These are phyloP conservation scores for Atkinsonella hypoxylon DNA, from an alignment of 2,329 filamentous ascomycete genomes.

Conservation along the genomic window DNA sequence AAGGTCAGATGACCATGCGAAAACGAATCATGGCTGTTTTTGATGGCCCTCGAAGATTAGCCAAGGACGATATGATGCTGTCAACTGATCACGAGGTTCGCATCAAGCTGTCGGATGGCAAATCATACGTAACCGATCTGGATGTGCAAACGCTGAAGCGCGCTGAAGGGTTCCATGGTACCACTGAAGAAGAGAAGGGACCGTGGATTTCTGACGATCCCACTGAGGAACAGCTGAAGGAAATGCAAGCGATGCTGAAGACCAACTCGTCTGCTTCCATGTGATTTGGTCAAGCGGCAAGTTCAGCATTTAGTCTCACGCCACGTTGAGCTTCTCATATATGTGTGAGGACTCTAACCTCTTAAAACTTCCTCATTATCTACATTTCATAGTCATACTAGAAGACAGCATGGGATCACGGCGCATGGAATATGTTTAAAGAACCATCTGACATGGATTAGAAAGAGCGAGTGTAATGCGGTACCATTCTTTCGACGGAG, in stretches of 20 bases:
- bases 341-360: too few species aligned
- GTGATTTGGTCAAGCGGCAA: not conserved
- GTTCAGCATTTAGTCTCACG: too few species aligned
- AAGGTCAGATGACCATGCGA: conserved; percentile 95
- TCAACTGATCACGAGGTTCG: conserved; percentile 90
- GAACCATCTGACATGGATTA: not conserved
- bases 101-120: conserved; percentile 62
- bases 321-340: too few species aligned
- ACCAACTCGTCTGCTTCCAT: conserved; percentile 12
- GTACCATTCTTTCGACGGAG: not conserved
- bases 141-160: conserved; percentile 83
- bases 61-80: conserved; percentile 99
- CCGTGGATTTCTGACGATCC: conserved; percentile 68
- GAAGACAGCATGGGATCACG: not conserved
- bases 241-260: conserved; percentile 42
- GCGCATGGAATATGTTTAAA: not conserved
- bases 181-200: conserved; percentile 79
- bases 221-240: conserved; percentile 45
- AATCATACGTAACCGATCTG: conserved; percentile 80
- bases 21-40: conserved; percentile 92
- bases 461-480: not conserved
- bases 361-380: not conserved
- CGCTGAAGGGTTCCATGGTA: conserved; percentile 70
- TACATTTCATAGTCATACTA: not conserved
- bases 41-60: conserved; percentile 74